phyloP scores from a whole-genome alignment of 176 grass and related monocot genomes.

The Oryza meyeriana region DNA sequence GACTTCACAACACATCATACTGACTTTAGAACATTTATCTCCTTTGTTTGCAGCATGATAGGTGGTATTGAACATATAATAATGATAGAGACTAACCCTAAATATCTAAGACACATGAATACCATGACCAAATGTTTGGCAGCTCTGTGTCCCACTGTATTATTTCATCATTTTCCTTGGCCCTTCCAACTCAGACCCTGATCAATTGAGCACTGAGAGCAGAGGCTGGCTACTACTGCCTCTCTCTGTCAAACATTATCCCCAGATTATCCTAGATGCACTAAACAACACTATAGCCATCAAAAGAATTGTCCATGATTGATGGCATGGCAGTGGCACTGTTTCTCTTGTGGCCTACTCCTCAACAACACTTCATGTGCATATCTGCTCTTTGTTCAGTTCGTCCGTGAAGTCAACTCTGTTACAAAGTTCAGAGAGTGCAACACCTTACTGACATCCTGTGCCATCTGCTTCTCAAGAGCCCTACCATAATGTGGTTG shows the following conservation, averaged over 20 bases:
- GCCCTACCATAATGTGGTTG: not conserved
- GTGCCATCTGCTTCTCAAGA: not conserved
- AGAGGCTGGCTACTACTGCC: not conserved
- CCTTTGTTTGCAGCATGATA: not conserved
- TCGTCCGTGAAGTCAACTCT: not conserved
- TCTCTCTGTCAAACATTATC: not conserved
- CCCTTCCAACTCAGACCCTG: not conserved
- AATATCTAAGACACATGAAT: not conserved
- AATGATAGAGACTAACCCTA: not conserved
- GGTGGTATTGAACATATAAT: not conserved
- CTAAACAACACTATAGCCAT: not conserved
- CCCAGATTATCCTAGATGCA: not conserved
- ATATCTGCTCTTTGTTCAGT: not conserved
- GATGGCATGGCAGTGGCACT: not conserved
- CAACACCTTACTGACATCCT: not conserved
- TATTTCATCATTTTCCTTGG: not conserved
- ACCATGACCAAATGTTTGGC: not conserved
- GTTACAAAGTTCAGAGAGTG: not conserved
- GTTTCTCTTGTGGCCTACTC: not conserved
- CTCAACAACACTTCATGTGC: not conserved
- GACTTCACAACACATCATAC: not conserved
- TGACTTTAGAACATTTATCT: not conserved
- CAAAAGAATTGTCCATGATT: conserved; percentile 3
- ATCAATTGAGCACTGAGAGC: not conserved
- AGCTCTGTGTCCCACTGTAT: not conserved